Percentiles rank a stretch among this genome's conserved stretches.
Evolutionary conservation across 1,139 yeast species (phyloP).

Genomic region (Pneumocystis canis): DNA sequence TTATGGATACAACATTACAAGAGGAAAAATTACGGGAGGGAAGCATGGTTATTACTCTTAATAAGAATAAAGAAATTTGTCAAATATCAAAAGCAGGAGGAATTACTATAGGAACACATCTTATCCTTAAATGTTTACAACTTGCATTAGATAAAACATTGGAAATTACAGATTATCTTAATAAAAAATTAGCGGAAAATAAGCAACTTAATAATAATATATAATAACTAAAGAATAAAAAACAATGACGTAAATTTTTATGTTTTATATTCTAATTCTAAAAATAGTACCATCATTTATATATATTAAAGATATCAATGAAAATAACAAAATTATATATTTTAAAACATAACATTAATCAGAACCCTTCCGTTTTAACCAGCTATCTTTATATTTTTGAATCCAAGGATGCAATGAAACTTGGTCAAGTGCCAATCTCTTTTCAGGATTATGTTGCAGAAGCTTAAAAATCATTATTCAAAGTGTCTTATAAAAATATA

Average conservation of each 20-base stretch:
- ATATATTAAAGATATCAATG: neutral
- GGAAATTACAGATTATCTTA: conserved; percentile 49
- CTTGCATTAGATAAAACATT: conserved; percentile 53
- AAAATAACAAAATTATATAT: neutral
- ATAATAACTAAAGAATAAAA: neutral
- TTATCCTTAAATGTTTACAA: conserved; percentile 53
- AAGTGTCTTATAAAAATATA: neutral
- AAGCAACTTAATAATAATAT: conserved; percentile 21
- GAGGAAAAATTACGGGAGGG: conserved; percentile 75
- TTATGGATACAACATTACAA: conserved; percentile 61
- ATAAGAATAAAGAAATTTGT: conserved; percentile 78
- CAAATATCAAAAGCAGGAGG: conserved; percentile 90
- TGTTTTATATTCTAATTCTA: neutral
- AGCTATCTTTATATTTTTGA: conserved; percentile 32
- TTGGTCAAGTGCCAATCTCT: conserved; percentile 45
- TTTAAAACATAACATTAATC: neutral
- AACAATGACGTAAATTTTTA: neutral
- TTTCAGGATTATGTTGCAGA: conserved; percentile 52
- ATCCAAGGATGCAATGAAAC: conserved; percentile 79
- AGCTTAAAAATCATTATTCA: conserved; percentile 21
- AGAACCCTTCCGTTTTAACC: neutral
- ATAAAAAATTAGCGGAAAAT: conserved; percentile 42
- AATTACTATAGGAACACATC: conserved; percentile 59
- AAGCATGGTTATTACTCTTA: conserved; percentile 66
- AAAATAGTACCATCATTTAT: neutral